These are phyloP conservation scores for Termitomyces sp. DNA, from an alignment of 768 basidiomycete species.

Conservation along the genomic window DNA sequence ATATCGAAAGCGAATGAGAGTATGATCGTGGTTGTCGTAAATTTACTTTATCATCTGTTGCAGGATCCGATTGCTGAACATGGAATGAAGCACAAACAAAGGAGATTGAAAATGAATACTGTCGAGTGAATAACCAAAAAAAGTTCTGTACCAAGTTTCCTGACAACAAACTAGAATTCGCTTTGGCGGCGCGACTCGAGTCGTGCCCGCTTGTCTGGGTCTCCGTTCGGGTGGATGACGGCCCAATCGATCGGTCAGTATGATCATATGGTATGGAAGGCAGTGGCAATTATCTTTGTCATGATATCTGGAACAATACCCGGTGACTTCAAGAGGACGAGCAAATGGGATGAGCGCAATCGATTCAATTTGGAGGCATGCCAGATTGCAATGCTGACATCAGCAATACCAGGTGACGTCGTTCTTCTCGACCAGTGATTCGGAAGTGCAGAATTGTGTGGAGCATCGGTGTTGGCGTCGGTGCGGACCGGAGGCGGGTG, in stretches of 20 bases:
- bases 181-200: background rate
- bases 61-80: background rate
- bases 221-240: background rate
- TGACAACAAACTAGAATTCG: background rate
- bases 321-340: background rate
- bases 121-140: background rate
- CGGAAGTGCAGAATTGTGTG: background rate
- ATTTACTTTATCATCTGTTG: background rate
- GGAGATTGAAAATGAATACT: background rate
- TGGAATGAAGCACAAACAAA: background rate
- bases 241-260: background rate
- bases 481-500: background rate
- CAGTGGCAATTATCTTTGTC: background rate
- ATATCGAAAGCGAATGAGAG: background rate
- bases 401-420: background rate
- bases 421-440: background rate
- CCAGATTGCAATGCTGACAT: background rate
- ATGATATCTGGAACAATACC: background rate
- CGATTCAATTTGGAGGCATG: background rate
- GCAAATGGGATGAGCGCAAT: background rate
- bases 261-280: background rate
- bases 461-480: background rate
- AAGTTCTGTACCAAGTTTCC: background rate
- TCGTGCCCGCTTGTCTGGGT: background rate
- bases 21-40: background rate